phyloP scores from a whole-genome alignment of 768 basidiomycete genomes.

The Mycena olivaceomarginata region DNA sequence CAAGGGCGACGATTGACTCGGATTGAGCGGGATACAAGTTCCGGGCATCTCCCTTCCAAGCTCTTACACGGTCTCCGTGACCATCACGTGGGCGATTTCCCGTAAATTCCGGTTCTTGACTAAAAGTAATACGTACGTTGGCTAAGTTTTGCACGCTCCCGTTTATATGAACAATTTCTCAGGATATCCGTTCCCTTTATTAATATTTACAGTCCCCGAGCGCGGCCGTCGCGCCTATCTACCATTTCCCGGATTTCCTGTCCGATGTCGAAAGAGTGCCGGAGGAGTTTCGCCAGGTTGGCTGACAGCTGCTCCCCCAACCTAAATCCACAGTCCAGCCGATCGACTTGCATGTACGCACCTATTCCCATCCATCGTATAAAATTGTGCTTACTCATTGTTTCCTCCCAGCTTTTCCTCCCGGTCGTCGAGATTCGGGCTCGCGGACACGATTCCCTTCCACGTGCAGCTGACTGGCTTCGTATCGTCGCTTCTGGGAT shows the following conservation, averaged over 20 bases:
- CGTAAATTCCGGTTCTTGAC: constrained; percentile 66
- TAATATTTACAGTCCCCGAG: constrained; percentile 73
- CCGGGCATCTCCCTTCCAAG: constrained; percentile 61
- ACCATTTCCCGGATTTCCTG: constrained; percentile 69
- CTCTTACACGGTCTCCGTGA: constrained; percentile 68
- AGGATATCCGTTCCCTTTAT: constrained; percentile 62
- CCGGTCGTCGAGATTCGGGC: constrained; percentile 35
- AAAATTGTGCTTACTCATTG: background rate
- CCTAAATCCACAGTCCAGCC: constrained; percentile 58
- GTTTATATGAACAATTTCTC: background rate
- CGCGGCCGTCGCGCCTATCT: constrained; percentile 73
- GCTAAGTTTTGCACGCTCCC: background rate
- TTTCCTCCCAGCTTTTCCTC: constrained; percentile 34
- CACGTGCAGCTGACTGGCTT: constrained; percentile 36
- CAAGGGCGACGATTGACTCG: no score
- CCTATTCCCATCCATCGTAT: constrained; percentile 1
- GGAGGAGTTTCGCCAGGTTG: constrained; percentile 79
- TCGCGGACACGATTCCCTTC: constrained; percentile 38
- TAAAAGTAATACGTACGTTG: constrained; percentile 65
- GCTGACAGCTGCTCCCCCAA: constrained; percentile 63
- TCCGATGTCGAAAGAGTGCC: constrained; percentile 76
- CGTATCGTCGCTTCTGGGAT: constrained; percentile 29
- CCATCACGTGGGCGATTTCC: constrained; percentile 59
- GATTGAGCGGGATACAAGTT: background rate
- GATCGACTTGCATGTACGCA: constrained; percentile 70